Evolutionary conservation across 768 basidiomycete species (phyloP), one percentile per base, ranked within the genome.

Genomic region (Tricholoma sp.): DNA sequence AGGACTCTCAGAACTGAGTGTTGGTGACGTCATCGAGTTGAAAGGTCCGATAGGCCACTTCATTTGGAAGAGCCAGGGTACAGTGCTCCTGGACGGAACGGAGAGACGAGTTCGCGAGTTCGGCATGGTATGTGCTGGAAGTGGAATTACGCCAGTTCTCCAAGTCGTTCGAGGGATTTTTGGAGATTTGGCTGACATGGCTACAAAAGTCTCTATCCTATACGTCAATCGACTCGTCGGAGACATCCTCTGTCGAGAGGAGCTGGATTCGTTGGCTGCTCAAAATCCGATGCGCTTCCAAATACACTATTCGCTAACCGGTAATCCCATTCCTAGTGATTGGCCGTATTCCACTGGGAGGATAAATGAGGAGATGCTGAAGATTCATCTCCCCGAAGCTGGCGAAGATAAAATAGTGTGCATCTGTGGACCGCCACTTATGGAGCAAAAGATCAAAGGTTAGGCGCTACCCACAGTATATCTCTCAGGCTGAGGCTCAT

Each of bases 41-140:
- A 85, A 84, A 62, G 84, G 84, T 0, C 84, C 84, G 0, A 64
- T 84, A 6, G 84, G 84, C 0, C 75, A 76, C 6, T 85, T 85
- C 62, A 63, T 73, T 18, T 85, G 80, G 79, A 61, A 72, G 3
- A 80, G 81, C 1, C 50, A 66, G 10, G 77, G 78, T 0, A 53
- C 65, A 8, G 74, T 73, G 11, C 59, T 57, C 24, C 70, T 76
- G 68, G 68, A 72, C 42, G 77, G 76, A 0, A 55, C 66, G 1
- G 61, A 71, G 51, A 64, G 65, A 17, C 63, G 62, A 11, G 66
- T 80, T 15, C 64, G 64, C 20, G 68, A 79, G 17, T 60, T 86
- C 12, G 81, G 80, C 1, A 70, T 85, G 74, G 71, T 85, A 37
- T 84, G 80, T 54, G 84, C 73, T 8, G 84, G 84, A 15, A 82